Evolutionary conservation across 768 basidiomycete species (phyloP).

Genomic region (Trametes gibbosa): DNA sequence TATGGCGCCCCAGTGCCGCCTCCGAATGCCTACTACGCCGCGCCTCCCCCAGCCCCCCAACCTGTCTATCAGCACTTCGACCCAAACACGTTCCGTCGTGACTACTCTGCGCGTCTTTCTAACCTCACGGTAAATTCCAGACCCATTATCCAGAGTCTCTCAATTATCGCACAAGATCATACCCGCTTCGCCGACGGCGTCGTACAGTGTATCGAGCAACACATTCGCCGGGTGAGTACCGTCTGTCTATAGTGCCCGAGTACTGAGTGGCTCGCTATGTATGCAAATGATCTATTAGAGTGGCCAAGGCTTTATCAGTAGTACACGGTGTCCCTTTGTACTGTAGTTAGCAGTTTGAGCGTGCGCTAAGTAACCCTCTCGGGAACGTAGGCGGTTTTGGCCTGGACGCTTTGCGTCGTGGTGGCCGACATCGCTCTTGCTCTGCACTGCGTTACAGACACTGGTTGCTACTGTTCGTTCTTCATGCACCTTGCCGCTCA

Average conservation of each 20-base stretch:
- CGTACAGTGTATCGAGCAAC: slow-evolving; percentile 76
- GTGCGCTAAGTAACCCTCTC: slow-evolving; percentile 40
- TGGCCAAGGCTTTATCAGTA: not conserved
- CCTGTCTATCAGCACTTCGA: slow-evolving; percentile 50
- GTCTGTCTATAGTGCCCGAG: slow-evolving; percentile 13
- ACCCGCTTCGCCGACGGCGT: slow-evolving; percentile 76
- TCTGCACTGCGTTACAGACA: slow-evolving; percentile 17
- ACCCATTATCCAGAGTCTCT: slow-evolving; percentile 89
- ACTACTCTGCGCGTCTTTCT: slow-evolving; percentile 69
- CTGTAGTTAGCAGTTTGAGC: slow-evolving; percentile 32
- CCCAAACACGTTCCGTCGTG: slow-evolving; percentile 72
- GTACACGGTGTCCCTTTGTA: slow-evolving; percentile 36
- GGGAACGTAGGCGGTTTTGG: not conserved
- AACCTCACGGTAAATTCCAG: slow-evolving; percentile 93
- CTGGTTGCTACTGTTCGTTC: not conserved
- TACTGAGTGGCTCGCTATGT: not conserved
- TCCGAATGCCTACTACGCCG: slow-evolving; percentile 37
- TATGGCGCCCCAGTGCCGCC: slow-evolving; percentile 37
- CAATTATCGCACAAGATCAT: slow-evolving; percentile 89
- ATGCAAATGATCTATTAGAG: no score
- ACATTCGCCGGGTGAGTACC: slow-evolving; percentile 84
- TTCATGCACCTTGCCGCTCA: slow-evolving; percentile 7
- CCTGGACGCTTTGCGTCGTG: not conserved
- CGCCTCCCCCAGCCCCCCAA: slow-evolving; percentile 47
- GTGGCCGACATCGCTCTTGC: slow-evolving; percentile 3